Percentiles rank a stretch among this genome's conserved stretches.
These are phyloP conservation scores for Dryas integrifolia DNA, from an alignment of 331 rosid species.

Conservation along the genomic window DNA sequence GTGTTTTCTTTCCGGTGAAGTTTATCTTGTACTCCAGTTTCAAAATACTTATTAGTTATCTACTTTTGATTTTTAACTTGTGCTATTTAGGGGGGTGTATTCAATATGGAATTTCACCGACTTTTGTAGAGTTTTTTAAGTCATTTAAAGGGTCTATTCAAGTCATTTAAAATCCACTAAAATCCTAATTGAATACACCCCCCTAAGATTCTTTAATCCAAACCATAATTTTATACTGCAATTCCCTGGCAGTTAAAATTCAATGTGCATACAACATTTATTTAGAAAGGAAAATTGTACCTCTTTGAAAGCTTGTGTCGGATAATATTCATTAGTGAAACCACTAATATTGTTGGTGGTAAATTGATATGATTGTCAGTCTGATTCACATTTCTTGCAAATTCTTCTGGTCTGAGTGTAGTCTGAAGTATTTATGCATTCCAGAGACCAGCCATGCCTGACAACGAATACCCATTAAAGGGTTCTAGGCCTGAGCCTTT, in stretches of 20 bases:
- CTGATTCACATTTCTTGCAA: background rate
- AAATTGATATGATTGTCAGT: background rate
- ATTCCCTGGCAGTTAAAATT: background rate
- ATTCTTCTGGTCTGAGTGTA: background rate
- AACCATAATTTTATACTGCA: background rate
- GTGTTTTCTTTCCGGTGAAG: background rate
- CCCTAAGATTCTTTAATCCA: background rate
- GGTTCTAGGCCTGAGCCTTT: background rate
- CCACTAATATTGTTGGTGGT: background rate
- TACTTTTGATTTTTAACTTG: background rate
- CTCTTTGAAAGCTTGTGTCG: background rate
- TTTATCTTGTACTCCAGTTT: background rate
- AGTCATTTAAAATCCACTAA: no score
- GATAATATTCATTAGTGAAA: background rate
- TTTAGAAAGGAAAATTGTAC: background rate
- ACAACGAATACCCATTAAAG: background rate
- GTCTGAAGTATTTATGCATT: background rate
- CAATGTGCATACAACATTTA: no score
- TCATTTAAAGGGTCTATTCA: no score
- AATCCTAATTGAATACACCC: background rate
- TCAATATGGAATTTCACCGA: no score
- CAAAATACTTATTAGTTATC: background rate
- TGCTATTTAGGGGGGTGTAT: no score
- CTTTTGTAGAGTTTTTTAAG: no score
- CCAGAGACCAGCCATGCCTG: background rate